These are phyloP conservation scores for Sugiyamaella grinbergsii DNA, from an alignment of 1,139 yeast species.

Conservation along the genomic window DNA sequence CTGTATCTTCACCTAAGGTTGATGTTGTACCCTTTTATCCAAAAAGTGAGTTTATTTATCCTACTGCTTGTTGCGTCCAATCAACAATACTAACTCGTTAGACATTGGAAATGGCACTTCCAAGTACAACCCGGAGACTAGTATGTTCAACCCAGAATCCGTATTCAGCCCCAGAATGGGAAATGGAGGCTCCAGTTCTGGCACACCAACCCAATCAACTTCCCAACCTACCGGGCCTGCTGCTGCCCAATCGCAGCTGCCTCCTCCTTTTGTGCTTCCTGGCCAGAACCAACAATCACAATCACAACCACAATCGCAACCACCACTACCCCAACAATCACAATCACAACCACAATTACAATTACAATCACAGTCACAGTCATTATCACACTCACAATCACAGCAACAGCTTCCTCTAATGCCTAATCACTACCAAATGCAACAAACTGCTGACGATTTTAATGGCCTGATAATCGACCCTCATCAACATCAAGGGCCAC, in stretches of 20 bases:
- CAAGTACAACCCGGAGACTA: conserved; percentile 27
- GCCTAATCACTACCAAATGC: conserved; percentile 1
- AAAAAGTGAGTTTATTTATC: conserved; percentile 27
- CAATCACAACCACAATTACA: conserved; percentile 10
- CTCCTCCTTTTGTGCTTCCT: conserved; percentile 4
- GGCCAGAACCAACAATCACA: conserved; percentile 12
- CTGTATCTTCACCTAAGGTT: conserved; percentile 22
- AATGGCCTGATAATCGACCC: conserved; percentile 21
- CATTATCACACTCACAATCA: conserved; percentile 1
- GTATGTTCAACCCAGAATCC: conserved; percentile 29
- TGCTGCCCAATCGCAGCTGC: not conserved
- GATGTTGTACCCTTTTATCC: conserved; percentile 53
- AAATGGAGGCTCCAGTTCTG: conserved; percentile 10
- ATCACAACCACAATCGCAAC: conserved; percentile 23
- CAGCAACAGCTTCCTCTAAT: conserved; percentile 6
- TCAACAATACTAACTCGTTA: not conserved
- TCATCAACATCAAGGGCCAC: conserved; percentile 23
- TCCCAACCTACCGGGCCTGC: not conserved
- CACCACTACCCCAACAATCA: conserved; percentile 4
- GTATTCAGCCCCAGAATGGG: conserved; percentile 28
- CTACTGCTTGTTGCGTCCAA: not conserved
- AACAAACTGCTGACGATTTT: conserved; percentile 20
- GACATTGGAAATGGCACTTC: conserved; percentile 16
- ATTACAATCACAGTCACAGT: conserved; percentile 20
- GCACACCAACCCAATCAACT: conserved; percentile 14